phyloP scores from a whole-genome alignment of 2,329 filamentous ascomycete species.

The Scortechinia acanthostroma region DNA sequence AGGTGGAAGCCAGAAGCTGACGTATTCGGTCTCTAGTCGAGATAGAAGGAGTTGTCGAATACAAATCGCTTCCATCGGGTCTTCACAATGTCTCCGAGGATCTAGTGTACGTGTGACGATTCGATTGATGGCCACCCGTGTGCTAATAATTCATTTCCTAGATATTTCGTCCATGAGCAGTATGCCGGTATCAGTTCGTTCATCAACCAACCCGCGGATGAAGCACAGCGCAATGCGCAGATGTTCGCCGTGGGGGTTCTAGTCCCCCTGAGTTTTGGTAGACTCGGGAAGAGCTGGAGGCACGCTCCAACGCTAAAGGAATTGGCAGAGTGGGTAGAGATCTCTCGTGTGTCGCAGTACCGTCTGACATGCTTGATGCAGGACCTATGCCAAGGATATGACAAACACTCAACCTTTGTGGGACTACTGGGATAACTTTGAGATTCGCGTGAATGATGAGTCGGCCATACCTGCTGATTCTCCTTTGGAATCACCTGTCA shows the following conservation, averaged over 20 bases:
- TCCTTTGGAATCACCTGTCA: not conserved
- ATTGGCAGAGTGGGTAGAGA: slow-evolving; percentile 33
- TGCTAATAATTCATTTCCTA: slow-evolving; percentile 13
- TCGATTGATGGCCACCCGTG: not conserved
- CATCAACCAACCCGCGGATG: slow-evolving; percentile 42
- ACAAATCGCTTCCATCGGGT: slow-evolving; percentile 57
- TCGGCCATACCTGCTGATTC: slow-evolving; percentile 3
- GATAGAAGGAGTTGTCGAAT: slow-evolving; percentile 54
- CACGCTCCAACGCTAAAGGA: slow-evolving; percentile 43
- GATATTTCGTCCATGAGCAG: slow-evolving; percentile 53
- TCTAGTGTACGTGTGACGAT: slow-evolving; percentile 33
- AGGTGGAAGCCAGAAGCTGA: slow-evolving; percentile 7
- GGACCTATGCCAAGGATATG: slow-evolving; percentile 31
- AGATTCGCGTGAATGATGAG: slow-evolving; percentile 8
- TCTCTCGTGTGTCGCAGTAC: slow-evolving; percentile 16
- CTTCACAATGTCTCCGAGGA: slow-evolving; percentile 53
- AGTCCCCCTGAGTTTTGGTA: slow-evolving; percentile 45
- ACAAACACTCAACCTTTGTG: slow-evolving; percentile 35
- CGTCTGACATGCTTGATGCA: not conserved
- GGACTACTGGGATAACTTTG: slow-evolving; percentile 45
- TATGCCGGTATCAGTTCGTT: slow-evolving; percentile 58
- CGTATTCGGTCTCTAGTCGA: slow-evolving; percentile 26
- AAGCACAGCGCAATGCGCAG: slow-evolving; percentile 48
- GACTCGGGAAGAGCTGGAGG: slow-evolving; percentile 52
- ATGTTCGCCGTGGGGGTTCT: slow-evolving; percentile 55